A percentile compares a stretch with the other conserved stretches of the same genome.
phyloP scores from a whole-genome alignment of 169 alveolate genomes.

The Eimeria falciformis region DNA sequence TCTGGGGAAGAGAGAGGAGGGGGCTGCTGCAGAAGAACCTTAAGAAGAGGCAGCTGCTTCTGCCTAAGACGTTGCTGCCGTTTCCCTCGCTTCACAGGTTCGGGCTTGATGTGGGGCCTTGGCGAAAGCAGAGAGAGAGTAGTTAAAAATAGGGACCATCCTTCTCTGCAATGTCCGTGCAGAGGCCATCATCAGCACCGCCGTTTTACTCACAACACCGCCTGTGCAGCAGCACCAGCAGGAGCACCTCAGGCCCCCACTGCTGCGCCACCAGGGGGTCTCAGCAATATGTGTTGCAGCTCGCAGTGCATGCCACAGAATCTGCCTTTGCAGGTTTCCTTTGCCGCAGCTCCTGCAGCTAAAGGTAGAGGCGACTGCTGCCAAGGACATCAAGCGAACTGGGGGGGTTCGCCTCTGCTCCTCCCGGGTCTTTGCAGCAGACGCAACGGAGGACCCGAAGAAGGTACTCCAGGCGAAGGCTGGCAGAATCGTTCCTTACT shows the following conservation, averaged over 20 bases:
- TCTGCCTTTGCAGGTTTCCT: neutral
- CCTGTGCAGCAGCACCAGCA: conserved; percentile 40
- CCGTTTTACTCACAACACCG: neutral
- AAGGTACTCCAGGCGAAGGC: neutral
- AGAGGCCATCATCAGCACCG: neutral
- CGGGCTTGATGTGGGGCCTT: neutral
- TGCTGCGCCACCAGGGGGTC: neutral
- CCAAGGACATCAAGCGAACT: too few relatives aligned
- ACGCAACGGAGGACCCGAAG: conserved; percentile 6
- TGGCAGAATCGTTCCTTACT: conserved; percentile 4
- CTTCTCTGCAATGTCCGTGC: neutral
- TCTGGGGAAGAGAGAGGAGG: neutral
- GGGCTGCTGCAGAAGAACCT: conserved; percentile 44
- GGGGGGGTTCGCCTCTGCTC: conserved; percentile 39
- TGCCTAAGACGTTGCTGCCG: conserved; percentile 31
- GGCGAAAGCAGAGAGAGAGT: neutral
- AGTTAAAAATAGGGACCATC: neutral
- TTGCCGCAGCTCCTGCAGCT: neutral
- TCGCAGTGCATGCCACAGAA: neutral
- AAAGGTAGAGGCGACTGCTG: neutral
- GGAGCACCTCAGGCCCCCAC: neutral
- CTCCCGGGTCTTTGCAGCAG: conserved; percentile 20
- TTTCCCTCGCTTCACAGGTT: neutral
- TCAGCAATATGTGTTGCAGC: neutral
- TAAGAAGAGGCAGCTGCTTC: neutral